Conservation (phyloP, 2,329 filamentous ascomycete genomes). For the Aspergillus sp. region DNA sequence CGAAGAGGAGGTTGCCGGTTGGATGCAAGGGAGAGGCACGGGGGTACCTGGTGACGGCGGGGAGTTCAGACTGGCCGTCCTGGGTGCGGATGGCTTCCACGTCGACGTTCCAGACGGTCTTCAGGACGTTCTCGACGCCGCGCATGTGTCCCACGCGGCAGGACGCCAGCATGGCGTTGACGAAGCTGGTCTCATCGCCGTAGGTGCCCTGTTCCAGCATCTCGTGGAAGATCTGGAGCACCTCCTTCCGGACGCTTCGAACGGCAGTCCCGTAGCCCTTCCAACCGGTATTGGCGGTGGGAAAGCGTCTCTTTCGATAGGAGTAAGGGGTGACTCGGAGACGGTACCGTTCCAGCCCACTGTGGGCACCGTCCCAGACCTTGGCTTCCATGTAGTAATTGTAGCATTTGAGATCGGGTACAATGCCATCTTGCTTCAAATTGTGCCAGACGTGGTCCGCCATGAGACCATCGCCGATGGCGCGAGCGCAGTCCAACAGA, state of each 20-base stretch:
- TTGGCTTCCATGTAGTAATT: conserved; percentile 54
- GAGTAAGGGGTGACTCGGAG: conserved; percentile 32
- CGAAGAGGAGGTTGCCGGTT: conserved; percentile 56
- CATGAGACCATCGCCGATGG: conserved; percentile 44
- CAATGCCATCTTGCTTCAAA: conserved; percentile 37
- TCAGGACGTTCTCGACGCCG: conserved; percentile 48
- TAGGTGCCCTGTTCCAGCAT: conserved; percentile 46
- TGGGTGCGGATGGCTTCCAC: conserved; percentile 39
- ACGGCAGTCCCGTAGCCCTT: conserved; percentile 28
- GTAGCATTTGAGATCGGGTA: conserved; percentile 51
- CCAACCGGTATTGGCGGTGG: conserved; percentile 19
- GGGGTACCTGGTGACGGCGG: conserved; percentile 40
- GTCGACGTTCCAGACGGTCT: conserved; percentile 55
- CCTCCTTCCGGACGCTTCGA: conserved; percentile 32
- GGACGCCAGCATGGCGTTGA: conserved; percentile 52
- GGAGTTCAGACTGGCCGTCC: conserved; percentile 29
- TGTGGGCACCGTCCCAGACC: conserved; percentile 45
- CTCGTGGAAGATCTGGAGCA: conserved; percentile 43
- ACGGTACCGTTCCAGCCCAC: conserved; percentile 39
- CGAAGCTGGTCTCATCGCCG: conserved; percentile 53
- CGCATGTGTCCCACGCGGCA: conserved; percentile 51
- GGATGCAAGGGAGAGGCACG: conserved; percentile 57
- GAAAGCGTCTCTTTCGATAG: conserved; percentile 28
- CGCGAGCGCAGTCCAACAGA: conserved; percentile 51
- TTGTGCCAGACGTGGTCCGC: conserved; percentile 48